These are phyloP conservation scores for Hortaea sp. DNA, from an alignment of 2,329 filamentous ascomycete species.

Conservation along the genomic window DNA sequence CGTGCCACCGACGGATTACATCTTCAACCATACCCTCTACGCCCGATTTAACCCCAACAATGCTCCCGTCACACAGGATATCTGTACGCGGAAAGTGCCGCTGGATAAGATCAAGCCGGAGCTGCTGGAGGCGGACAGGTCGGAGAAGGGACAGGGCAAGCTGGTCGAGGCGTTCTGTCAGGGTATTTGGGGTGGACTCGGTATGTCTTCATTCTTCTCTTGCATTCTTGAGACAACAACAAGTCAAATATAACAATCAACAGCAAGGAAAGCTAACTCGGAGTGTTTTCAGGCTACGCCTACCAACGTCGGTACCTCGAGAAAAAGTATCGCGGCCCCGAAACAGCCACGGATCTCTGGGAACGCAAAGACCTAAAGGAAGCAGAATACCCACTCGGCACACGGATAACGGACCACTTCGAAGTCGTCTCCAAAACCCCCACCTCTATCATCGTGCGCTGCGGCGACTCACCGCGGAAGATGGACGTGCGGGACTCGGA, in stretches of 20 bases:
- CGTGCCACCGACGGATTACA: constrained; percentile 50
- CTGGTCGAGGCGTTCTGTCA: constrained; percentile 57
- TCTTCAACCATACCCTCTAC: constrained; percentile 51
- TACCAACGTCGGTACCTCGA: constrained; percentile 50
- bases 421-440: constrained; percentile 57
- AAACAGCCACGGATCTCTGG: constrained; percentile 54
- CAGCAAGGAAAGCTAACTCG: not conserved
- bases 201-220: constrained; percentile 32
- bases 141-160: constrained; percentile 39
- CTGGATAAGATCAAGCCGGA: constrained; percentile 55
- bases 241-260: too few species aligned
- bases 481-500: constrained; percentile 48
- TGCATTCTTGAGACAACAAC: too few species aligned
- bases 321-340: constrained; percentile 47
- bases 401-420: constrained; percentile 60
- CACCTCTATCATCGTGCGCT: constrained; percentile 52
- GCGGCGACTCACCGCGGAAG: constrained; percentile 54
- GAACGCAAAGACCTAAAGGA: constrained; percentile 42
- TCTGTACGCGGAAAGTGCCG: constrained; percentile 53
- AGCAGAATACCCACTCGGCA: constrained; percentile 53
- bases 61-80: constrained; percentile 55
- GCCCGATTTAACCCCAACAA: constrained; percentile 50
- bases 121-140: constrained; percentile 39
- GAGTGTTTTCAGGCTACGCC: constrained; percentile 39
- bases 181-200: constrained; percentile 56